Percentiles rank a stretch among this genome's conserved stretches.
Conservation (phyloP, 345 rosid species). For the Pseudoturritis turrita region DNA sequence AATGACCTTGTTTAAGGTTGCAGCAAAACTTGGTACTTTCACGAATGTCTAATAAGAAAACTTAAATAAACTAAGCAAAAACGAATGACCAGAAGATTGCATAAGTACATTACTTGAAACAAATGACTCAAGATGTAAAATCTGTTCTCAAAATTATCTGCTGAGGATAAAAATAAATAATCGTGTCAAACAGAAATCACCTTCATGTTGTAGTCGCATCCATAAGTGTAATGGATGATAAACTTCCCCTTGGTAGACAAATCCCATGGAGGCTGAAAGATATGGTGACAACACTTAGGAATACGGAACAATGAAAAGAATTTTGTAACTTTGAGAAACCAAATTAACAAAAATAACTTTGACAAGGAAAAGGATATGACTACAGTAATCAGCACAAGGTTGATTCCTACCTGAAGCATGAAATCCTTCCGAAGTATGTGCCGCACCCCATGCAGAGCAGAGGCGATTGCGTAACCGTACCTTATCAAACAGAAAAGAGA, state of each 20-base stretch:
- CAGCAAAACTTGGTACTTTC: neutral
- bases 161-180: neutral
- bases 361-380: neutral
- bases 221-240: slow-evolving; percentile 94
- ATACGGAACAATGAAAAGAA: neutral
- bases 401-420: slow-evolving; percentile 79
- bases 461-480: slow-evolving; percentile 98
- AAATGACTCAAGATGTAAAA: neutral
- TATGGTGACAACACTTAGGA: slow-evolving; percentile 2
- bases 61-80: neutral
- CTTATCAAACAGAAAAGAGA: slow-evolving; percentile 39
- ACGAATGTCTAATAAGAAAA: neutral
- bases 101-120: neutral
- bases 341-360: neutral
- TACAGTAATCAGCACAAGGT: slow-evolving; percentile 7
- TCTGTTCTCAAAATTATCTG: neutral
- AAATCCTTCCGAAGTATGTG: slow-evolving; percentile 85
- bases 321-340: neutral
- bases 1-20: neutral
- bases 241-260: slow-evolving; percentile 53
- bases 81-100: neutral
- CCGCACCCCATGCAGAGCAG: slow-evolving; percentile 89
- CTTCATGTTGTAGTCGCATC: slow-evolving; percentile 91
- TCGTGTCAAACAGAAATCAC: slow-evolving; percentile 30
- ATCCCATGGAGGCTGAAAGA: slow-evolving; percentile 99